Evolutionary conservation across 1,284 basidiomycete species (phyloP), one percentile per base, ranked within the genome.

Genomic region (Cryptococcus wingfieldii): DNA sequence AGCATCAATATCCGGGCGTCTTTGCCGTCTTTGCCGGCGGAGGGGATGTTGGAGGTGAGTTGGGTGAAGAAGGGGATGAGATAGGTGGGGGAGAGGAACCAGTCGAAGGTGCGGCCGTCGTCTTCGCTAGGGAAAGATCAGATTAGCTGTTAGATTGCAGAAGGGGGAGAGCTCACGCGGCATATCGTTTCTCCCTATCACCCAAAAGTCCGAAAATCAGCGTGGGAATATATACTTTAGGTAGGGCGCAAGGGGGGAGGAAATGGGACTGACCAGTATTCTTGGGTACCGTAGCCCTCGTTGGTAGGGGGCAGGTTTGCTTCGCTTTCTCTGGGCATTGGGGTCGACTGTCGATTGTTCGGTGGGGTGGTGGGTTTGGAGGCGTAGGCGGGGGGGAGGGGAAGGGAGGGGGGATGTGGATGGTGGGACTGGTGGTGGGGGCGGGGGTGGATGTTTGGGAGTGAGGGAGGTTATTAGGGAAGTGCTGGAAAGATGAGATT

Each of bases 1-100:
- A 96, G 83, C 83, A 95, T 90, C 56, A 94, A 75, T 61, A 95
- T 88, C 31, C 82, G 79, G 1, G 86, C 81, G 4, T 75, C 72
- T 69, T 83, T 88, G 56, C 84, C 68, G 23, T 23, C 23, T 23
- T 23, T 23, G 23, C 23, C 23, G 3, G 23, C 1, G 16, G 39
- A 16, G 4, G 31, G 23, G 12, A 63, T 45, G 23, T 62, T 58
- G n/a, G 44, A 53, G 4, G 64, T 69, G 5, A 75, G 48, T 18
- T 66, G 64, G 37, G 67, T 66, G 28, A 77, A 66, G 39, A 77
- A 55, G 14, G 72, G 76, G 13, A 77, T 54, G 10, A 77, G 67
- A 55, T 76, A 76, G 27, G 64, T 59, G 0, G 77, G 74, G 37
- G 70, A 62, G 34, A 78, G 61, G 54, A 77, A 77, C 79, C 79